These are phyloP conservation scores for Ophiocordyceps robertsii DNA, from an alignment of 2,329 filamentous ascomycete genomes.

Conservation along the genomic window DNA sequence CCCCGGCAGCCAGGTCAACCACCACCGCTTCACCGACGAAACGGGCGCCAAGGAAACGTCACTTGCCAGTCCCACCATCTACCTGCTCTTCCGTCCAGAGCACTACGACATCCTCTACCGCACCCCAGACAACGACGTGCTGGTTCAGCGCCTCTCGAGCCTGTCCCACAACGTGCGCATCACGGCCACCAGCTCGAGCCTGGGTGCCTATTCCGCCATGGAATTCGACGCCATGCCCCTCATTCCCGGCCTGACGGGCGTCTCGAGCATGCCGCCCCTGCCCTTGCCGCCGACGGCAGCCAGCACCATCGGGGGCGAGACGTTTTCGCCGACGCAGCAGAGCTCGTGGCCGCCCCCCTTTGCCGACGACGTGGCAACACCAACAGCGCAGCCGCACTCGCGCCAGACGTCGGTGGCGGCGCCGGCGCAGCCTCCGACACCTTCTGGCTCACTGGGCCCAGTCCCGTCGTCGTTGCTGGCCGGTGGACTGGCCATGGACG, in stretches of 20 bases:
- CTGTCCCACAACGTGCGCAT: slow-evolving; percentile 33
- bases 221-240: slow-evolving; percentile 30
- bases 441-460: slow-evolving; percentile 18
- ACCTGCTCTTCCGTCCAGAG: slow-evolving; percentile 54
- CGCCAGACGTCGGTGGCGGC: slow-evolving; percentile 15
- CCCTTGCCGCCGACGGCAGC: slow-evolving; percentile 14
- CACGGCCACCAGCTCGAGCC: slow-evolving; percentile 20
- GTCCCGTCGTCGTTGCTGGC: slow-evolving; percentile 4
- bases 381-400: slow-evolving; percentile 8
- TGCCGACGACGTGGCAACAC: slow-evolving; percentile 10
- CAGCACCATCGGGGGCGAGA: slow-evolving; percentile 12
- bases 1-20: slow-evolving; percentile 61
- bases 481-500: slow-evolving; percentile 2
- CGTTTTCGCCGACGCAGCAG: slow-evolving; percentile 21
- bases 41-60: slow-evolving; percentile 29
- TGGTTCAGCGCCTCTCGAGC: slow-evolving; percentile 37
- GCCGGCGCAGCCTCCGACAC: slow-evolving; percentile 14
- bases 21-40: slow-evolving; percentile 48
- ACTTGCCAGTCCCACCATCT: slow-evolving; percentile 36
- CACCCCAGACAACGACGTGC: slow-evolving; percentile 24
- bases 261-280: slow-evolving; percentile 18
- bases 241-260: slow-evolving; percentile 29
- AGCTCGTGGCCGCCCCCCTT: slow-evolving; percentile 23
- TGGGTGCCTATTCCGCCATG: slow-evolving; percentile 27
- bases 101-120: slow-evolving; percentile 94